A percentile compares a stretch with the other conserved stretches of the same genome.
phyloP scores from a whole-genome alignment of 2,329 filamentous ascomycete genomes.

The Aureobasidium mangrovei region DNA sequence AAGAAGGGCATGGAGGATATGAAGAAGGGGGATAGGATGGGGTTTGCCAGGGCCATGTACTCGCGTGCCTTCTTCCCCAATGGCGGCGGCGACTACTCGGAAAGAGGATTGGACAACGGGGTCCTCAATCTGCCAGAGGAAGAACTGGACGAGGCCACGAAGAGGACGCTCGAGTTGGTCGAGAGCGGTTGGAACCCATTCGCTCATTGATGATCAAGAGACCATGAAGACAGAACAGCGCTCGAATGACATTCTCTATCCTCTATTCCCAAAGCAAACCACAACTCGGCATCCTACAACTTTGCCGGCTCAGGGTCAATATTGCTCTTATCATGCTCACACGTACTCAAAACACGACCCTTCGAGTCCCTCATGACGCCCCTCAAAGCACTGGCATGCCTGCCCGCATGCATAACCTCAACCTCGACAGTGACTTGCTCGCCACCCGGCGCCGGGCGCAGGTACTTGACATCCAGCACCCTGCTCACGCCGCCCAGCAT shows the following conservation, averaged over 20 bases:
- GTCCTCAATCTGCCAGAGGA: conserved; percentile 19
- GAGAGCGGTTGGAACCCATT: conserved; percentile 7
- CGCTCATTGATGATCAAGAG: too few species aligned
- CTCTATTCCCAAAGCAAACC: too few species aligned
- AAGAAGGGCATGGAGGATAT: conserved; percentile 39
- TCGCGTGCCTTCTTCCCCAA: conserved; percentile 40
- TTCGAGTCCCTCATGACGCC: conserved; percentile 32
- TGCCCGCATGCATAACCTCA: conserved; percentile 35
- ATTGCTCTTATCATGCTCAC: conserved; percentile 27
- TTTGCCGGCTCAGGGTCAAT: conserved; percentile 5
- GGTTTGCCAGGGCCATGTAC: conserved; percentile 46
- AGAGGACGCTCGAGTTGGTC: conserved; percentile 4
- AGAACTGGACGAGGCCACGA: conserved; percentile 20
- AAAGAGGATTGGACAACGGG: conserved; percentile 20
- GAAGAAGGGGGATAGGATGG: conserved; percentile 34
- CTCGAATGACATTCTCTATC: too few species aligned
- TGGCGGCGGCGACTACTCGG: conserved; percentile 28
- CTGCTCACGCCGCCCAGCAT: conserved; percentile 34
- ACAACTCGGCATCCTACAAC: too few species aligned
- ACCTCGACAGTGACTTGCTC: conserved; percentile 34
- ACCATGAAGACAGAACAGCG: too few species aligned
- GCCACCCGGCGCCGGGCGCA: conserved; percentile 35
- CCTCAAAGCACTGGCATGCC: conserved; percentile 31
- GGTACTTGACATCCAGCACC: conserved; percentile 37
- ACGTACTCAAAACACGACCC: conserved; percentile 27